Percentiles rank a stretch among this genome's conserved stretches.
Conservation (phyloP, 2,329 filamentous ascomycete genomes). For the Tricladium varicosporioides region DNA sequence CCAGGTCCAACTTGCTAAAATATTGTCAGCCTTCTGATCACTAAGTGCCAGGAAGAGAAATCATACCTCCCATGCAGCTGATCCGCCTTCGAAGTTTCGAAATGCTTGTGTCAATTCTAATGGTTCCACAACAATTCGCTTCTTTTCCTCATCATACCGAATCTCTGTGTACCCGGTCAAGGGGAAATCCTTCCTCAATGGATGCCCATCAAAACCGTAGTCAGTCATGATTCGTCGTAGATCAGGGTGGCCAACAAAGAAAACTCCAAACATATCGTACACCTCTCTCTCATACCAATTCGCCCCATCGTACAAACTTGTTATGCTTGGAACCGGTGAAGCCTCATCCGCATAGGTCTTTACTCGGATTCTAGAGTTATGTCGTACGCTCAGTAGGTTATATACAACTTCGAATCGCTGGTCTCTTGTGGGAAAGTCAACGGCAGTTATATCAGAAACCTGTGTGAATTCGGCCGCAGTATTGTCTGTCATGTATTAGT, state of each 20-base stretch:
- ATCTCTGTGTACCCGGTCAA: slow-evolving; percentile 98
- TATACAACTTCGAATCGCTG: slow-evolving; percentile 98
- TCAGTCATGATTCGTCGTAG: slow-evolving; percentile 98
- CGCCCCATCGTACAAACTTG: slow-evolving; percentile 84
- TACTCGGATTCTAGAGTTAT: slow-evolving; percentile 94
- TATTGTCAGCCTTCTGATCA: slow-evolving; percentile 23
- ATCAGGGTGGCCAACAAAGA: slow-evolving; percentile 94
- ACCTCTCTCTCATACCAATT: slow-evolving; percentile 99
- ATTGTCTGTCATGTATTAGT: slow-evolving; percentile 61
- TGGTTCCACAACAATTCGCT: slow-evolving; percentile 96
- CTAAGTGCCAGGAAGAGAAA: slow-evolving; percentile 33
- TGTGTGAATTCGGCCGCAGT: slow-evolving; percentile 96
- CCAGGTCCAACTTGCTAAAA: slow-evolving; percentile 69
- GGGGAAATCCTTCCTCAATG: slow-evolving; percentile 95
- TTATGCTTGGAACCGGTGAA: slow-evolving; percentile 86
- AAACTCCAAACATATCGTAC: slow-evolving; percentile 96
- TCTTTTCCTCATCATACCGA: slow-evolving; percentile 99
- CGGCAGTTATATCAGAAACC: slow-evolving; percentile 86
- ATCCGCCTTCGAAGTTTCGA: slow-evolving; percentile 94
- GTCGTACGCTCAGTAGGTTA: slow-evolving; percentile 91
- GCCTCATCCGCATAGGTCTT: slow-evolving; percentile 99
- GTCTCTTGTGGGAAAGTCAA: slow-evolving; percentile 93
- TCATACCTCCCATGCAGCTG: slow-evolving; percentile 68
- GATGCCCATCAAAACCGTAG: slow-evolving; percentile 98
- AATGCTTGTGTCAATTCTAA: slow-evolving; percentile 97